Evolutionary conservation across 176 grass and related monocot genomes (phyloP), one percentile per base, ranked within the genome.

Genomic region (Chrysopogon serrulatus): DNA sequence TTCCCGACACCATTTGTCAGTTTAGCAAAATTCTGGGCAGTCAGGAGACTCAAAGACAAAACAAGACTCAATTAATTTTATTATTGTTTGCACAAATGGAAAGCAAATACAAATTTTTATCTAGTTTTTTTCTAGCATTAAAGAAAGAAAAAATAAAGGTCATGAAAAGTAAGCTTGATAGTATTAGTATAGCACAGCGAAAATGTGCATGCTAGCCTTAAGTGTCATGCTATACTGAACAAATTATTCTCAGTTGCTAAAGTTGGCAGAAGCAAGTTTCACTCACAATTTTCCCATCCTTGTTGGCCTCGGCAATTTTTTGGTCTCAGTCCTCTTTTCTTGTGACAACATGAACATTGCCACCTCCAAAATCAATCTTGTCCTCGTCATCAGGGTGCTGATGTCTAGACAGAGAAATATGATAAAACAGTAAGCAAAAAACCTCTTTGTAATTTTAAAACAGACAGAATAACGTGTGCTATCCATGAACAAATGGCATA

Each of bases 291-390:
- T 90, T 98, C 56, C 88, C 90, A 84, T 87, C 91, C 69, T 88
- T 90, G 74, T 88, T 92, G 66, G 95, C 95, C 87, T 98, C 84
- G 39, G 71, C 82, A 48, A 94, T 83, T 70, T 95, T 94, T 83
- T 89, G 68, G 68, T 94, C 92, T 90, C 90, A 94, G 61, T 66
- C 80, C 45, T 94, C 95, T 85, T 94, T 98, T 86, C 84, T 98
- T 43, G 83, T 89, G 61, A 97, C 84, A 23, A 89, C 77, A 84
- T 94, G 86, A 43, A 92, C 90, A 84, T 94, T 94, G 70, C 90
- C 95, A 76, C 88, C 95, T 87, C 79, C 83, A 56, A 91, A 94
- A 73, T 94, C 86, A 84, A 85, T 83, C 78, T 89, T 90, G 8
- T 94, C 88, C 14, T 94, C 87, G 6, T 77, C 64, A 82, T 92